Conservation (phyloP, 805 yeast species). For the Wickerhamiella allomyrinae region DNA sequence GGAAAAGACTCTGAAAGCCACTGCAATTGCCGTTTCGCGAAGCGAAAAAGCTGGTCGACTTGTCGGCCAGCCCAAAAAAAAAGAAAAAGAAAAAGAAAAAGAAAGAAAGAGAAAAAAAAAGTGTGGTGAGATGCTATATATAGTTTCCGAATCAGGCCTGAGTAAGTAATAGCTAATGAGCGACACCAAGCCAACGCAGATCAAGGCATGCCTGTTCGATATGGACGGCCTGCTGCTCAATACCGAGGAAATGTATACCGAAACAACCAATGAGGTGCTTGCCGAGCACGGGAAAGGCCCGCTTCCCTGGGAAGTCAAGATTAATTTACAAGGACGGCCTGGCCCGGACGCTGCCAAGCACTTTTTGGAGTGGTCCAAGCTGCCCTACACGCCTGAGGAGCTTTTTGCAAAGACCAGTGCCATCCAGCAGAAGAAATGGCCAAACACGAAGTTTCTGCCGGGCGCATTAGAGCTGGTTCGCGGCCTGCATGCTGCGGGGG, state of each 20-base stretch:
- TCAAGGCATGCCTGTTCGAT: conserved; percentile 63
- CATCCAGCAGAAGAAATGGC: conserved; percentile 49
- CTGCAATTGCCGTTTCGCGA: too few species aligned
- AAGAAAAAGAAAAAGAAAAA: too few species aligned
- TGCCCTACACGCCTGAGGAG: conserved; percentile 57
- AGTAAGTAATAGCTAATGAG: too few species aligned
- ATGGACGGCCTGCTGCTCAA: conserved; percentile 91
- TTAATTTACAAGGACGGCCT: conserved; percentile 81
- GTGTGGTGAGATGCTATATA: too few species aligned
- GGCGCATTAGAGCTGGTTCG: conserved; percentile 66
- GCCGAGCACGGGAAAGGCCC: conserved; percentile 61
- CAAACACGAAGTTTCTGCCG: conserved; percentile 50
- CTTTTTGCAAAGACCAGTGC: conserved; percentile 37
- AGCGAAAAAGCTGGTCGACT: too few species aligned
- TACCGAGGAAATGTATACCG: conserved; percentile 85
- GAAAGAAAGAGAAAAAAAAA: too few species aligned
- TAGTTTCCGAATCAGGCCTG: too few species aligned
- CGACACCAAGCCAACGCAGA: too few species aligned
- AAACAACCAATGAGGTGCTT: conserved; percentile 52
- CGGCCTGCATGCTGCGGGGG: conserved; percentile 33
- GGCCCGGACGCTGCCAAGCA: conserved; percentile 58
- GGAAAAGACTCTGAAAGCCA: too few species aligned
- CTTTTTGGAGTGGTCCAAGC: conserved; percentile 51
- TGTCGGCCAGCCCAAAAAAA: too few species aligned
- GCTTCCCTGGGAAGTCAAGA: conserved; percentile 76